A percentile compares a stretch with the other conserved stretches of the same genome.
Conservation (phyloP, 1,284 basidiomycete genomes). For the Pseudozyma sp. region DNA sequence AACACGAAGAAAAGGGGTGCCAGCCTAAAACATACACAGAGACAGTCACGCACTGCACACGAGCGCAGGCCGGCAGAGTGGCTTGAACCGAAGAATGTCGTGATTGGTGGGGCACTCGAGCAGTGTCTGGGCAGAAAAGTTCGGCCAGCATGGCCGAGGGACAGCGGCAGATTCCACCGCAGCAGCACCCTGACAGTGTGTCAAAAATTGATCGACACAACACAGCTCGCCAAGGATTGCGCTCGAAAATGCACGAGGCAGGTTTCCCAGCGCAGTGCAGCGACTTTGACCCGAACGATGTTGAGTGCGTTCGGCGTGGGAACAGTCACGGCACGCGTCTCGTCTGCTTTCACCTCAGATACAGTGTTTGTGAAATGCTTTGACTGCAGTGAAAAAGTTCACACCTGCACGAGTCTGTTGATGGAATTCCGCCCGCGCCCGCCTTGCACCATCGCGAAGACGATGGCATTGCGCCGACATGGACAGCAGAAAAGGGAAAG, state of each 20-base stretch:
- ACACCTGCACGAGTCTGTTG: background rate
- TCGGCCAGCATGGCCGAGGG: conserved; percentile 12
- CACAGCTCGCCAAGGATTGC: conserved; percentile 3
- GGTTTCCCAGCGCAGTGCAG: too few species aligned
- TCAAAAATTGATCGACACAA: conserved; percentile 6
- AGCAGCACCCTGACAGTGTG: conserved; percentile 2
- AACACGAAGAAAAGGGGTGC: background rate
- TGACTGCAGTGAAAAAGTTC: background rate
- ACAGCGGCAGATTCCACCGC: background rate
- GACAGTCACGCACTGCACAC: conserved; percentile 2
- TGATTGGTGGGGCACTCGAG: background rate
- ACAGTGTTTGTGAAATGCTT: background rate
- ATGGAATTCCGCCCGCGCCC: background rate
- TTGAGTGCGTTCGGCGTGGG: background rate
- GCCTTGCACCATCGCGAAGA: background rate
- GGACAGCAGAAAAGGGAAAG: background rate
- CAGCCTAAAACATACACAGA: background rate
- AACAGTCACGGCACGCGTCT: conserved; percentile 1
- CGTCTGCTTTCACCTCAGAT: background rate
- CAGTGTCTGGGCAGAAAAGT: background rate
- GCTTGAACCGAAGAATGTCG: background rate
- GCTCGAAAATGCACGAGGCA: background rate
- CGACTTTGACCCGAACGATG: too few species aligned
- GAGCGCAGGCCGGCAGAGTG: background rate
- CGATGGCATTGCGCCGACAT: background rate